Evolutionary conservation across 129 eudicot genomes (phyloP), one percentile per base, ranked within the genome.

Genomic region (Solidago caesia): DNA sequence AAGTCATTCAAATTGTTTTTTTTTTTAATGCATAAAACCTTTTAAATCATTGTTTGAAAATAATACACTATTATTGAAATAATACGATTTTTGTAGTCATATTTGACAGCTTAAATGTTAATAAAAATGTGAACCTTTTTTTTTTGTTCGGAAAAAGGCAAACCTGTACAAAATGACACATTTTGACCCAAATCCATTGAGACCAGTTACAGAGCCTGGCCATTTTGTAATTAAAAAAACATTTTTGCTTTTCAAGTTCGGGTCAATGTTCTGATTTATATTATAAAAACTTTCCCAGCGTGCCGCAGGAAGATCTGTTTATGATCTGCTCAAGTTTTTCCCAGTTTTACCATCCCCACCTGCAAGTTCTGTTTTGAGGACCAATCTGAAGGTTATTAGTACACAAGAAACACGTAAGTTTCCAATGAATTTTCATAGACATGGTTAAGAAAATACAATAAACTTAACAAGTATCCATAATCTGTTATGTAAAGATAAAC

Each of bases 281-380:
- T 64, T 6, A 26, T 14, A 33, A 4, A 16, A 29, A 21, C 5
- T 42, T 66, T 78, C 48, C 9, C 89, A 89, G 96, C 77, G 84
- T 74, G 92, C 96, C 73, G 85, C 90, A 49, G 96, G 96, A 82
- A 77, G 83, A 68, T 85, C 88, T 58, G 70, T 89, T 33, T 85
- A 89, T 83, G 87, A 87, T 77, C 68, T 75, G 66, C 88, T 89
- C 25, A 89, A 87, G 84, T 42, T 81, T 62, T 87, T 89, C 72
- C 96, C 90, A 6, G 3, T 80, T 72, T 76, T 87, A 73, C 81
- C 87, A 4, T 81, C 87, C 43, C 87, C 80, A 5, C 81, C 85
- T 25, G 69, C 81, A 43, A 72, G 74, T 53, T 56, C 78, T 65
- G 48, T 83, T 57, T 81, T 72, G 88, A 81, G 47, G 80, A 68